Conservation (phyloP, 139 green algal genomes). For the Volvox reticuliferus region DNA sequence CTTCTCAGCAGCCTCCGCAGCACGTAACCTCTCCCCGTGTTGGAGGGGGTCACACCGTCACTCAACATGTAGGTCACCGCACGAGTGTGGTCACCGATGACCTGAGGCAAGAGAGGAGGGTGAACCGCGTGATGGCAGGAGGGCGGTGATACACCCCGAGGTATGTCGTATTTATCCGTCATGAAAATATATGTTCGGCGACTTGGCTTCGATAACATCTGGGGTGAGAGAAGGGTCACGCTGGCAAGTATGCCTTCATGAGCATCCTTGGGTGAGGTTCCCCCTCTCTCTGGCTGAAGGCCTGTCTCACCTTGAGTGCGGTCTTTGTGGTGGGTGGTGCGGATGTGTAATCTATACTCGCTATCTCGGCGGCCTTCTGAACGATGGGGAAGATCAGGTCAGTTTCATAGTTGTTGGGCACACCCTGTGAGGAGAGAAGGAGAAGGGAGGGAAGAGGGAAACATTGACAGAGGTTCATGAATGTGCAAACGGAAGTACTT, state of each 20-base stretch:
- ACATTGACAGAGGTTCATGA: neutral
- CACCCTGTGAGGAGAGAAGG: conserved; percentile 58
- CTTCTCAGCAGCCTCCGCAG: conserved; percentile 87
- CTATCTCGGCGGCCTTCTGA: conserved; percentile 76
- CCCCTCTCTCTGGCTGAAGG: no score
- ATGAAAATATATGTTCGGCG: no score
- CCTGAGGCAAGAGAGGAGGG: conserved; percentile 48
- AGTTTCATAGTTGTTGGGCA: conserved; percentile 96
- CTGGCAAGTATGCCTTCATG: no score
- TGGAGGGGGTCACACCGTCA: conserved; percentile 89
- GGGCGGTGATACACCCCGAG: neutral
- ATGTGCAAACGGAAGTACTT: neutral
- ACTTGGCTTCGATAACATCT: no score
- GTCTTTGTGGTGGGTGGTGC: conserved; percentile 65
- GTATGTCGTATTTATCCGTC: no score
- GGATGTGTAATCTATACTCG: conserved; percentile 75
- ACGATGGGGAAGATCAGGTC: conserved; percentile 95
- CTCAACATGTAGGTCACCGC: conserved; percentile 90
- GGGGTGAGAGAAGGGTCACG: no score
- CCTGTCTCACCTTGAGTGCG: conserved; percentile 73
- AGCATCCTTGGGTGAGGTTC: no score
- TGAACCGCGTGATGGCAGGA: no score
- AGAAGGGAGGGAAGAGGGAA: neutral
- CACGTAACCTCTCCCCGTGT: conserved; percentile 93
- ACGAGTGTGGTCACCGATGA: conserved; percentile 90